Percentiles rank a stretch among this genome's conserved stretches.
Evolutionary conservation across 495 filamentous ascomycete species (phyloP).

Genomic region (Penicillium maclennaniae): DNA sequence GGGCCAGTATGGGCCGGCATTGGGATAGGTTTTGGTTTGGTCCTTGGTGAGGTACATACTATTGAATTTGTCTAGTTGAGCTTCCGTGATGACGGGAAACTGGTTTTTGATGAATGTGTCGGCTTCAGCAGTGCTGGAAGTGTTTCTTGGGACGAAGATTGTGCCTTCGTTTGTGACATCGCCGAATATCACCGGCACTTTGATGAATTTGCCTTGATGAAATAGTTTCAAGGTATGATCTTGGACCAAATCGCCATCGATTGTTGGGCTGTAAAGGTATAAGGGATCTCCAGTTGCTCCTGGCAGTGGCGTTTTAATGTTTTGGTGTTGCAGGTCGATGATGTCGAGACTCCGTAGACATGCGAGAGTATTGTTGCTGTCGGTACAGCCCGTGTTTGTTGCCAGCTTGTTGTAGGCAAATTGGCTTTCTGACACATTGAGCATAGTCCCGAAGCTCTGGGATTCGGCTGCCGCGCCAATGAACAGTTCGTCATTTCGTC

Average conservation of each 20-base stretch:
- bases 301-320: constrained; percentile 53
- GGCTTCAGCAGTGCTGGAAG: constrained; percentile 43
- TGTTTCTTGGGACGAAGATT: constrained; percentile 52
- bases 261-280: constrained; percentile 55
- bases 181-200: constrained; percentile 66
- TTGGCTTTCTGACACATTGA: constrained; percentile 57
- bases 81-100: constrained; percentile 53
- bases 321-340: constrained; percentile 48
- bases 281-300: constrained; percentile 44
- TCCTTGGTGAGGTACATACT: constrained; percentile 51
- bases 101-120: constrained; percentile 58
- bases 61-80: constrained; percentile 55
- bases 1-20: constrained; percentile 51
- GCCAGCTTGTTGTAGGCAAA: constrained; percentile 63
- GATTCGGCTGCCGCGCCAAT: constrained; percentile 62
- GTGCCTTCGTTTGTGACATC: constrained; percentile 71
- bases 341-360: constrained; percentile 55
- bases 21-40: constrained; percentile 38
- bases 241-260: constrained; percentile 56
- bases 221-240: constrained; percentile 60
- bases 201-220: constrained; percentile 56
- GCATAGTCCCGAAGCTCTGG: constrained; percentile 59
- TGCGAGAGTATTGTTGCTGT: constrained; percentile 43
- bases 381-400: constrained; percentile 51
- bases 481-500: constrained; percentile 53